A percentile compares a stretch with the other conserved stretches of the same genome.
Evolutionary conservation across 1,284 basidiomycete genomes (phyloP).

Genomic region (Naganishia liquefaciens): DNA sequence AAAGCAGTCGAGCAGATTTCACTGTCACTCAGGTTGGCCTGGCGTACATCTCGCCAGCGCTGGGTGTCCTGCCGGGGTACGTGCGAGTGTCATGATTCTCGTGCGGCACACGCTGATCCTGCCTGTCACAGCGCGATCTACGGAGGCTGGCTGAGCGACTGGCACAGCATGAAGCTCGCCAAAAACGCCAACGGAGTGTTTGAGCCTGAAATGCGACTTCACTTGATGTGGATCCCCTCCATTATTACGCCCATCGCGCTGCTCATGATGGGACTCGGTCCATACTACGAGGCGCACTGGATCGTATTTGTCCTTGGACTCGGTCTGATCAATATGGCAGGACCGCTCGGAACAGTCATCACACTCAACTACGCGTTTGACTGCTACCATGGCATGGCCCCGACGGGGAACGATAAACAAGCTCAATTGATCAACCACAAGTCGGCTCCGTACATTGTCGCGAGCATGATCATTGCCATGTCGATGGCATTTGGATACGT

Average conservation of each 20-base stretch:
- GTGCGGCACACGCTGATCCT: neutral
- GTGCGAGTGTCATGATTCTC: neutral
- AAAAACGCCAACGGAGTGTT: slow-evolving; percentile 35
- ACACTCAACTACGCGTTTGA: slow-evolving; percentile 38
- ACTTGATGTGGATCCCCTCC: slow-evolving; percentile 35
- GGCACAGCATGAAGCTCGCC: slow-evolving; percentile 28
- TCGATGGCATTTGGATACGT: slow-evolving; percentile 37
- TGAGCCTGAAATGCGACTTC: slow-evolving; percentile 38
- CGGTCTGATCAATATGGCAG: slow-evolving; percentile 33
- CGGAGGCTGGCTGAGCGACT: slow-evolving; percentile 19
- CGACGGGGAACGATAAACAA: slow-evolving; percentile 22
- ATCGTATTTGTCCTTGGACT: slow-evolving; percentile 38
- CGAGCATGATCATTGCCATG: slow-evolving; percentile 30
- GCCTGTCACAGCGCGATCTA: neutral
- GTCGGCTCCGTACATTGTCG: slow-evolving; percentile 35
- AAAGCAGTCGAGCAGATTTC: neutral
- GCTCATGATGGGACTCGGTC: slow-evolving; percentile 40
- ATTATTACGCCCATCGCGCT: slow-evolving; percentile 35
- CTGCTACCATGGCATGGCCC: slow-evolving; percentile 36
- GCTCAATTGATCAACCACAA: slow-evolving; percentile 34
- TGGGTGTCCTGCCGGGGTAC: slow-evolving; percentile 16
- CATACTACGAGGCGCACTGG: slow-evolving; percentile 39
- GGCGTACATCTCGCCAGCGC: slow-evolving; percentile 9
- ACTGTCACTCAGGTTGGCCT: slow-evolving; percentile 1
- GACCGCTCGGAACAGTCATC: slow-evolving; percentile 36